Base-by-base conservation (phyloP, 305 asterid genomes). In the Solanum hybrid region DNA sequence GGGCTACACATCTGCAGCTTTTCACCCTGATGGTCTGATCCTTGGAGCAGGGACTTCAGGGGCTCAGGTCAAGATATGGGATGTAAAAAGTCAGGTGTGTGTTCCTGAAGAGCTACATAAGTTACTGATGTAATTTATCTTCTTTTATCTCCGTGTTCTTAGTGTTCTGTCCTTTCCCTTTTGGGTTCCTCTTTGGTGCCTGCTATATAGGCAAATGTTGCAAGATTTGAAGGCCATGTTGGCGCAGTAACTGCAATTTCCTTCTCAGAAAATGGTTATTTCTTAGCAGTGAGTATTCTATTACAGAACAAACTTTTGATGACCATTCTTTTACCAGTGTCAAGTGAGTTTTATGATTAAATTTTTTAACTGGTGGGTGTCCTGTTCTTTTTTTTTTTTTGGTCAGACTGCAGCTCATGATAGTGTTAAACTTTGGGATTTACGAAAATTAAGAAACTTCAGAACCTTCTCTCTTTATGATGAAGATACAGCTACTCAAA, bases 21-120 rank as follows among this genome's bases (percentile, higher is more conserved):
- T 97, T 95, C 99, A 97, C 90, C 99, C 99, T 77, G 99, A 97
- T 94, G 99, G 99, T 87, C 98, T 96, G 84, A 96, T 97, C 92
- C 98, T 97, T 81, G 99, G 99, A 88, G 95, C 98, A 79, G 99
- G 99, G 87, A 96, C 99, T 82, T 84, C 96, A 19, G 95, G 92
- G 31, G 89, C 96, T 60, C 37, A 91, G n/a, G 98, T 95, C 89
- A 97, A 94, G 96, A 96, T 96, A 90, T 97, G 99, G 99, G 99
- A 96, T 94, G 99, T 97, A 40, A 97, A 97, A 92, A 95, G 93
- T 91, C 99, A 97, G 98, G 99, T 97, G 90, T 35, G 90, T 37
- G 37, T 27, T 85, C 27, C 19, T 78, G 85, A 56, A 19, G 85
- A 78, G 85, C 85, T 78, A 29, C 12, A 78, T 66, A 36, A 37